Percentiles rank a stretch among this genome's conserved stretches.
phyloP scores from a whole-genome alignment of 129 eudicot species.

The Lactuca saligna region DNA sequence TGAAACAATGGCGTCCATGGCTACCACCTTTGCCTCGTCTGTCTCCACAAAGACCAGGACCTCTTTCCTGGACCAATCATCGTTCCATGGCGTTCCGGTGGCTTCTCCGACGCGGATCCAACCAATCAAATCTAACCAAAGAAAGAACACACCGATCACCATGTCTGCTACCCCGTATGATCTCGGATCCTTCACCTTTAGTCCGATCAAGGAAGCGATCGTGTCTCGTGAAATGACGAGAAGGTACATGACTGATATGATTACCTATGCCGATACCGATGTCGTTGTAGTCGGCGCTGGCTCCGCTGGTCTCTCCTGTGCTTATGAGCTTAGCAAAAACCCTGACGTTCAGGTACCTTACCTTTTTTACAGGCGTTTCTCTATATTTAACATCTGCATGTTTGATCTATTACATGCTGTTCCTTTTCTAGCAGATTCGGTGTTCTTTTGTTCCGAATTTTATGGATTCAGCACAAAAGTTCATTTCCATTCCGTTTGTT shows the following conservation, averaged over 20 bases:
- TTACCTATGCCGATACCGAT: slow-evolving; percentile 83
- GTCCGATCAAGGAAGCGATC: slow-evolving; percentile 78
- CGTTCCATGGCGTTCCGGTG: slow-evolving; percentile 53
- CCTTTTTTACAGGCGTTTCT: neutral
- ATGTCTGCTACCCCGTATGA: slow-evolving; percentile 56
- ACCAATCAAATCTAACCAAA: slow-evolving; percentile 43
- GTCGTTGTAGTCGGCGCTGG: slow-evolving; percentile 89
- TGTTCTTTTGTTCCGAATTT: neutral
- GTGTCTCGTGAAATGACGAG: slow-evolving; percentile 90
- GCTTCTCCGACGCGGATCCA: slow-evolving; percentile 36
- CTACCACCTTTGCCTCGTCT: slow-evolving; percentile 53
- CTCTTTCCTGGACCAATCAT: slow-evolving; percentile 42
- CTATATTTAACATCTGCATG: neutral
- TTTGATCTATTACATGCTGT: neutral
- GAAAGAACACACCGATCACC: slow-evolving; percentile 45
- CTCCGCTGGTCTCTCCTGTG: slow-evolving; percentile 85
- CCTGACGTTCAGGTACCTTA: slow-evolving; percentile 55
- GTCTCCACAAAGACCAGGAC: slow-evolving; percentile 35
- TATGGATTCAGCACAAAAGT: neutral
- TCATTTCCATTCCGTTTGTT: neutral
- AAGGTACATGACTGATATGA: slow-evolving; percentile 90
- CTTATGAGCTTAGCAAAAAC: slow-evolving; percentile 87
- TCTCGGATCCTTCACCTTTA: slow-evolving; percentile 54
- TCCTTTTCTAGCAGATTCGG: neutral
- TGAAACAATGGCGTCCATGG: slow-evolving; percentile 55